Conservation (phyloP, 2,329 filamentous ascomycete species). For the Westerdykella sp. region DNA sequence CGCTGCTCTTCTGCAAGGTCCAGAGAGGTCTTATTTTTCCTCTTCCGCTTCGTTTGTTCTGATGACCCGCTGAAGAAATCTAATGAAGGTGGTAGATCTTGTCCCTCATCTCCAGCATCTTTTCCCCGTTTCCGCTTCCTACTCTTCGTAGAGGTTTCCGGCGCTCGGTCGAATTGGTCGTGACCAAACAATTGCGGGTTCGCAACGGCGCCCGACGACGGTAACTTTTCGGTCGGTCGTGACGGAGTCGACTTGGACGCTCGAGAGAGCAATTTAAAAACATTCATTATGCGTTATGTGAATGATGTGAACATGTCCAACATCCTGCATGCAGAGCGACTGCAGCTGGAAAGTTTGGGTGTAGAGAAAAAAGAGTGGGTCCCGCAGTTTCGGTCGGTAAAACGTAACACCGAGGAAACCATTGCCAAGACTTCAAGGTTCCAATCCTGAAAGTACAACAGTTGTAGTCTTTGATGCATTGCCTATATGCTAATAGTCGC, state of each 20-base stretch:
- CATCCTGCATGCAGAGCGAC: background rate
- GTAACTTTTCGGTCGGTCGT: slow-evolving; percentile 45
- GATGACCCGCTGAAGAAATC: slow-evolving; percentile 39
- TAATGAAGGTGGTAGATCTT: slow-evolving; percentile 30
- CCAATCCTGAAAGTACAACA: background rate
- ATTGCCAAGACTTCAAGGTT: no score
- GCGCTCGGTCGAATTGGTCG: slow-evolving; percentile 36
- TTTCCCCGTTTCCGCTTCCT: slow-evolving; percentile 42
- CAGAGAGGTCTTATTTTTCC: slow-evolving; percentile 9
- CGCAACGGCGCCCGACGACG: slow-evolving; percentile 57
- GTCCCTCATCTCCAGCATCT: slow-evolving; percentile 7
- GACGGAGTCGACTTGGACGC: slow-evolving; percentile 54
- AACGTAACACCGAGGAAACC: slow-evolving; percentile 12
- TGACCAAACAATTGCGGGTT: slow-evolving; percentile 63
- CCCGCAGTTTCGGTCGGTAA: slow-evolving; percentile 14
- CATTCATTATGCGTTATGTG: slow-evolving; percentile 52
- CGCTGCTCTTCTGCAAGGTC: slow-evolving; percentile 11
- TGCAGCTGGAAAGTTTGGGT: background rate
- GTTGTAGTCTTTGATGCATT: slow-evolving; percentile 14
- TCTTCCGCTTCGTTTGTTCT: slow-evolving; percentile 4
- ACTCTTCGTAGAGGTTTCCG: slow-evolving; percentile 14
- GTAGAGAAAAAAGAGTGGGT: slow-evolving; percentile 12
- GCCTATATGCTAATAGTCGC: slow-evolving; percentile 17
- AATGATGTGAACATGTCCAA: background rate
- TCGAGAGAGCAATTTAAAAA: slow-evolving; percentile 65